Percentiles rank a stretch among this genome's conserved stretches.
phyloP scores from a whole-genome alignment of 768 basidiomycete species.

The Phaeotremella fagi region DNA sequence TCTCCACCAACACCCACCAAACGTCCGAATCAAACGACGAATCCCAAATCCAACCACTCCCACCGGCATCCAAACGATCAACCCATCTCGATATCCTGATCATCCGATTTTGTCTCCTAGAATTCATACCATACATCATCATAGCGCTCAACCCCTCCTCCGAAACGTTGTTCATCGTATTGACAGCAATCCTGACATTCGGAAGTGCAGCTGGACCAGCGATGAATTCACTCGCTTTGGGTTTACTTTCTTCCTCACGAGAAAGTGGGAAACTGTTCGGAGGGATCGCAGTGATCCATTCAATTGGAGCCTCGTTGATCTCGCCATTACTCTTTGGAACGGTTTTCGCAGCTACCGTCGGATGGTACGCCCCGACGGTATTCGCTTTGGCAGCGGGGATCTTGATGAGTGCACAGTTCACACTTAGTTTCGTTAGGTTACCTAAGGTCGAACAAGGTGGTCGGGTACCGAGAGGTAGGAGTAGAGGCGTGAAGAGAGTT shows the following conservation, averaged over 20 bases:
- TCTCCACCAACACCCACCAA: conserved; percentile 66
- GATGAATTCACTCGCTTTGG: conserved; percentile 65
- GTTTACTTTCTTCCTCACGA: conserved; percentile 51
- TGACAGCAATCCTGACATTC: conserved; percentile 56
- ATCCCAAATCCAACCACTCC: no score
- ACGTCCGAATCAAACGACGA: conserved; percentile 52
- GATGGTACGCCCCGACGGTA: conserved; percentile 63
- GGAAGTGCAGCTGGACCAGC: conserved; percentile 64
- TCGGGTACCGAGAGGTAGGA: conserved; percentile 31
- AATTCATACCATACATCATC: conserved; percentile 55
- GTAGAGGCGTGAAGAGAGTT: conserved; percentile 32
- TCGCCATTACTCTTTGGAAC: conserved; percentile 70
- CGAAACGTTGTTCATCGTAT: conserved; percentile 55
- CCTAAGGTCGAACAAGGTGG: conserved; percentile 10
- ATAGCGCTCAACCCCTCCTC: conserved; percentile 56
- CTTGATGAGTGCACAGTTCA: conserved; percentile 20
- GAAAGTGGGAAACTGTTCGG: conserved; percentile 76
- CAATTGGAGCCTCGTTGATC: conserved; percentile 61
- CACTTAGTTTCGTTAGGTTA: conserved; percentile 21
- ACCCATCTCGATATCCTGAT: conserved; percentile 64
- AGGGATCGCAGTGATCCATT: conserved; percentile 68
- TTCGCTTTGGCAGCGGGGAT: conserved; percentile 57
- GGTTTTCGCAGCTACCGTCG: conserved; percentile 67
- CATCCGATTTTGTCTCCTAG: conserved; percentile 60
- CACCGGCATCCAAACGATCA: conserved; percentile 8